Percentiles rank a stretch among this genome's conserved stretches.
Evolutionary conservation across 257 asterid species (phyloP).

Genomic region (Primulina huaijiensis): DNA sequence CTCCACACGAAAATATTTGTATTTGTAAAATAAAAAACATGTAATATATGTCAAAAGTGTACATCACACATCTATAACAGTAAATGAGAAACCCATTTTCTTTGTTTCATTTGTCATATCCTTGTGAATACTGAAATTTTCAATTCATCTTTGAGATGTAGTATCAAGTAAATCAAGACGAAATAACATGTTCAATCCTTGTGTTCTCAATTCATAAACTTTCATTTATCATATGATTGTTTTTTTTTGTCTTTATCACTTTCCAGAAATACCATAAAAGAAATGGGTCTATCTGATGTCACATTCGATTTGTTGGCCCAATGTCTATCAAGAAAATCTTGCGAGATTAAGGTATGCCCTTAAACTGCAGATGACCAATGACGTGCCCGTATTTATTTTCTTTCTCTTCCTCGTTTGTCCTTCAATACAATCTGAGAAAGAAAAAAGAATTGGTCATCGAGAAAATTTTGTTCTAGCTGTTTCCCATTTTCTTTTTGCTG

Average conservation of each 20-base stretch:
- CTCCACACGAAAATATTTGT: background rate
- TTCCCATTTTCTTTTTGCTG: slow-evolving; percentile 55
- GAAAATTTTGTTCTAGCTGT: slow-evolving; percentile 66
- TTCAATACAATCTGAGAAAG: slow-evolving; percentile 22
- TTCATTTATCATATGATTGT: background rate
- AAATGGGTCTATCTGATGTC: slow-evolving; percentile 56
- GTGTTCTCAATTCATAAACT: slow-evolving; percentile 3
- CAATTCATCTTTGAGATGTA: background rate
- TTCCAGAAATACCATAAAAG: slow-evolving; percentile 55
- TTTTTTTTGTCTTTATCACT: slow-evolving; percentile 13
- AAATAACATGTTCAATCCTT: background rate
- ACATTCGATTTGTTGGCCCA: slow-evolving; percentile 64
- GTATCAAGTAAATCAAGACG: background rate
- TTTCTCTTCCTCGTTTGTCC: slow-evolving; percentile 3
- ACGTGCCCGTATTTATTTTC: slow-evolving; percentile 22
- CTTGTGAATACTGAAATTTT: background rate
- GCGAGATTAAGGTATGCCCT: slow-evolving; percentile 69
- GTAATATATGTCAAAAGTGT: background rate
- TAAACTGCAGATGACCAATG: slow-evolving; percentile 15
- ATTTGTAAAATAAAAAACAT: too few relatives aligned
- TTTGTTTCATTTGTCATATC: background rate
- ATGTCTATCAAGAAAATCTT: slow-evolving; percentile 64
- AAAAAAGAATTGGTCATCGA: slow-evolving; percentile 52
- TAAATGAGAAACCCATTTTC: background rate
- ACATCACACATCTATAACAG: background rate